Conservation (phyloP, 2,329 filamentous ascomycete genomes). For the Xylariaceae sp. region DNA sequence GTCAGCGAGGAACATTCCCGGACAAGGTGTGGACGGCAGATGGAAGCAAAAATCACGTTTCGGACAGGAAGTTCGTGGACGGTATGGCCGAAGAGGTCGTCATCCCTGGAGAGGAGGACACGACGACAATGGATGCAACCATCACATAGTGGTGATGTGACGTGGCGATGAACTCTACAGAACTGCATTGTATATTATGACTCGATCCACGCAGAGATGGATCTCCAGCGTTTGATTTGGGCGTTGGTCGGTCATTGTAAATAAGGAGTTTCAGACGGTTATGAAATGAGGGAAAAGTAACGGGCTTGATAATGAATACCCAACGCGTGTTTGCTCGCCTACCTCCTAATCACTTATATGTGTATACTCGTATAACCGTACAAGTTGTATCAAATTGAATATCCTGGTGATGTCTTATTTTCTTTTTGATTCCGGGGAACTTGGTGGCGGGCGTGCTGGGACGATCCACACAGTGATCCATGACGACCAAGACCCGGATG, state of each 20-base stretch:
- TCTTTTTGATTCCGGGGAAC: too few relatives aligned
- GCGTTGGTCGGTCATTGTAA: too few relatives aligned
- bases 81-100: conserved; percentile 70
- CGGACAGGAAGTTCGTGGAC: conserved; percentile 83
- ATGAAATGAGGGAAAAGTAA: too few relatives aligned
- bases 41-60: conserved; percentile 63
- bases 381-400: too few relatives aligned
- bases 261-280: too few relatives aligned
- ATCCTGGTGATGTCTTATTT: too few relatives aligned
- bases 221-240: too few relatives aligned
- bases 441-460: conserved; percentile 5
- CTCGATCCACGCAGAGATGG: neutral
- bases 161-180: conserved; percentile 7
- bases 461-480: too few relatives aligned
- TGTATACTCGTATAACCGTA: too few relatives aligned
- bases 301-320: too few relatives aligned
- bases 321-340: too few relatives aligned
- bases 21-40: conserved; percentile 89
- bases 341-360: too few relatives aligned
- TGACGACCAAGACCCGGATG: neutral
- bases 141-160: conserved; percentile 8
- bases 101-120: conserved; percentile 50
- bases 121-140: conserved; percentile 21
- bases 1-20: conserved; percentile 78
- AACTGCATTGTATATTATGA: conserved; percentile 19